Percentiles rank a stretch among this genome's conserved stretches.
phyloP scores from a whole-genome alignment of 1,284 basidiomycete genomes.

The Cutaneotrichosporon dermatis region DNA sequence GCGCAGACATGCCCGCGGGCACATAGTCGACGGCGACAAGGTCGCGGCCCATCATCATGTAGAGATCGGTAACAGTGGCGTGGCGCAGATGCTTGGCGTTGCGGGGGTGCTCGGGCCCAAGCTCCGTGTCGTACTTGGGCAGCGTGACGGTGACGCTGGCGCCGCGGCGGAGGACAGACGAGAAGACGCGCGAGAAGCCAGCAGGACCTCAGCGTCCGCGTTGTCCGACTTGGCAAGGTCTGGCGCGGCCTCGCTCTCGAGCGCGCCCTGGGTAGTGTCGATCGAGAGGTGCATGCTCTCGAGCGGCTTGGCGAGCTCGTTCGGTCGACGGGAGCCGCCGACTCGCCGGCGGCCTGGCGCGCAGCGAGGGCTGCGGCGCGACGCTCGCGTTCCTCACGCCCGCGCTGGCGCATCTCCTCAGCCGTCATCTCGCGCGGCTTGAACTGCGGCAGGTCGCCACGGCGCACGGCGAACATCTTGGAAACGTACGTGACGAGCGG shows the following conservation, averaged over 20 bases:
- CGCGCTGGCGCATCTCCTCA: conserved; percentile 76
- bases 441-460: conserved; percentile 76
- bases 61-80: conserved; percentile 69
- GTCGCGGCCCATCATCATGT: conserved; percentile 98
- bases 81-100: conserved; percentile 66
- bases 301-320: conserved; percentile 28
- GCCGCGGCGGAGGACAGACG: conserved; percentile 73
- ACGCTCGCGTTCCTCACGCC: conserved; percentile 60
- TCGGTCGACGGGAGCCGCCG: conserved; percentile 10
- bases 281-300: conserved; percentile 21
- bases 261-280: too few species aligned
- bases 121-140: conserved; percentile 77
- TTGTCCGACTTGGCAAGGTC: background rate
- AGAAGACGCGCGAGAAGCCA: conserved; percentile 92
- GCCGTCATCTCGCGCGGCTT: conserved; percentile 72
- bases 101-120: conserved; percentile 62
- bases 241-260: too few species aligned
- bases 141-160: conserved; percentile 68
- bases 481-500: conserved; percentile 81
- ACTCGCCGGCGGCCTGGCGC: conserved; percentile 23
- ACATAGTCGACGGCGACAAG: conserved; percentile 80
- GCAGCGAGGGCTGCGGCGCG: conserved; percentile 47
- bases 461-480: conserved; percentile 94
- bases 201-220: conserved; percentile 57
- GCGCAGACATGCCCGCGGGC: conserved; percentile 96